These are phyloP conservation scores for Penicillium cosmopolitanum DNA, from an alignment of 495 filamentous ascomycete genomes.

Conservation along the genomic window DNA sequence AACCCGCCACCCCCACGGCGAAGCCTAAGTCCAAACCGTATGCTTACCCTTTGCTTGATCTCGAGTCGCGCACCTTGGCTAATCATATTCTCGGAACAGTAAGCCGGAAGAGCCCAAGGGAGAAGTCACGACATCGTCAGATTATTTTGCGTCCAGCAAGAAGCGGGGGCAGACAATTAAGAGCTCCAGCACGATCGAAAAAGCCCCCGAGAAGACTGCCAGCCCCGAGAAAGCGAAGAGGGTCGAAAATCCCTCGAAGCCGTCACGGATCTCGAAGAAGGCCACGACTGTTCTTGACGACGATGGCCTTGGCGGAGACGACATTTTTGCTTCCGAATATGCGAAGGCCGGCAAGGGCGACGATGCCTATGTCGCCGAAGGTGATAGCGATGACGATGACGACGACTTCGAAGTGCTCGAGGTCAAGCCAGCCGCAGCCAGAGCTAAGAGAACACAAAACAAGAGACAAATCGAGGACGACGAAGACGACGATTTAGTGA, in stretches of 20 bases:
- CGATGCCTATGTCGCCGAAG: slow-evolving; percentile 70
- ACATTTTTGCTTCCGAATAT: slow-evolving; percentile 71
- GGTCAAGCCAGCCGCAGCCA: slow-evolving; percentile 39
- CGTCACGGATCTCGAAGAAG: slow-evolving; percentile 36
- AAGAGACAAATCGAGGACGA: slow-evolving; percentile 51
- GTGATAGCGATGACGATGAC: slow-evolving; percentile 59
- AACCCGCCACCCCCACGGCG: slow-evolving; percentile 49
- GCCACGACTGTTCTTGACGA: slow-evolving; percentile 48
- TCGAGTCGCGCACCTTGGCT: background rate
- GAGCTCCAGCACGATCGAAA: slow-evolving; percentile 14
- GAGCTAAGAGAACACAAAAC: slow-evolving; percentile 38
- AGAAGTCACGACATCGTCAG: slow-evolving; percentile 59
- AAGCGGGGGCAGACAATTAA: slow-evolving; percentile 49
- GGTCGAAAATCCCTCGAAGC: slow-evolving; percentile 31
- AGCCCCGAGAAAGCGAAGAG: slow-evolving; percentile 36
- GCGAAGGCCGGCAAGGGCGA: slow-evolving; percentile 63
- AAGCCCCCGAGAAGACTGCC: slow-evolving; percentile 24
- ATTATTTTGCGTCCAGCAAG: slow-evolving; percentile 64
- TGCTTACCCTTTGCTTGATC: slow-evolving; percentile 1
- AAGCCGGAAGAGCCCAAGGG: slow-evolving; percentile 50
- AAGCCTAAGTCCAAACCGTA: slow-evolving; percentile 48
- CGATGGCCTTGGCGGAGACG: slow-evolving; percentile 70
- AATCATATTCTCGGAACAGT: slow-evolving; percentile 26
- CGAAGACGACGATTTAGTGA: slow-evolving; percentile 52
- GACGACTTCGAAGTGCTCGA: slow-evolving; percentile 45